Percentiles rank a stretch among this genome's conserved stretches.
Evolutionary conservation across 1,284 basidiomycete genomes (phyloP).

Genomic region (Ustilago curta): DNA sequence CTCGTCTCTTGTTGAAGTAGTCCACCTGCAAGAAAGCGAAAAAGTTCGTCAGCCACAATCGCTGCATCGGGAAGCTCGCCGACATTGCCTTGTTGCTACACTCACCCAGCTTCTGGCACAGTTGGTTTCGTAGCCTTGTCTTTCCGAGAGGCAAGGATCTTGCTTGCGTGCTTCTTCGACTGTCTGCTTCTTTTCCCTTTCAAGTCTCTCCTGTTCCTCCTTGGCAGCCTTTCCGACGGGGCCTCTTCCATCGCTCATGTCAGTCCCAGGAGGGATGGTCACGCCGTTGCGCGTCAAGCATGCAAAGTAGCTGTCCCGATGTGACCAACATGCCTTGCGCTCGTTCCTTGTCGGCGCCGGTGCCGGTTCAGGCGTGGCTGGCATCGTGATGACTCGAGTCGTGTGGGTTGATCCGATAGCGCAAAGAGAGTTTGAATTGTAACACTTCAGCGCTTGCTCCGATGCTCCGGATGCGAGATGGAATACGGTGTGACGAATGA

Average conservation of each 20-base stretch:
- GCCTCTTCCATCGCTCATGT: constrained; percentile 63
- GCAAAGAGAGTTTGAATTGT: background rate
- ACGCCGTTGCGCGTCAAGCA: constrained; percentile 60
- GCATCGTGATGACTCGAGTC: constrained; percentile 9
- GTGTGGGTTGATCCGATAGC: background rate
- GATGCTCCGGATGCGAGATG: background rate
- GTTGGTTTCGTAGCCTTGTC: constrained; percentile 60
- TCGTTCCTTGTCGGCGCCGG: constrained; percentile 60
- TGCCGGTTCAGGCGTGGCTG: constrained; percentile 35
- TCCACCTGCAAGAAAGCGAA: constrained; percentile 51
- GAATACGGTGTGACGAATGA: background rate
- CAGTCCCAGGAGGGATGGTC: constrained; percentile 64
- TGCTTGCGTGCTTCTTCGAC: constrained; percentile 43
- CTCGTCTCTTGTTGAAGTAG: constrained; percentile 68
- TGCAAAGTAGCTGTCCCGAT: constrained; percentile 64
- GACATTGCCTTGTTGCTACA: background rate
- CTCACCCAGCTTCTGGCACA: constrained; percentile 68
- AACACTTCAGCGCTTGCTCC: background rate
- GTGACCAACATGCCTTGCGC: constrained; percentile 64
- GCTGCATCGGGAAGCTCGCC: background rate
- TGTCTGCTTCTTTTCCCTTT: constrained; percentile 31
- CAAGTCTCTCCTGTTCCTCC: constrained; percentile 46
- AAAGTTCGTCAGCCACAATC: constrained; percentile 6
- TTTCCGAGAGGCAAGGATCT: constrained; percentile 59
- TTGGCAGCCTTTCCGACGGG: constrained; percentile 52